A percentile compares a stretch with the other conserved stretches of the same genome.
Evolutionary conservation across 345 rosid genomes (phyloP).

Genomic region (Eucalyptus sp.): DNA sequence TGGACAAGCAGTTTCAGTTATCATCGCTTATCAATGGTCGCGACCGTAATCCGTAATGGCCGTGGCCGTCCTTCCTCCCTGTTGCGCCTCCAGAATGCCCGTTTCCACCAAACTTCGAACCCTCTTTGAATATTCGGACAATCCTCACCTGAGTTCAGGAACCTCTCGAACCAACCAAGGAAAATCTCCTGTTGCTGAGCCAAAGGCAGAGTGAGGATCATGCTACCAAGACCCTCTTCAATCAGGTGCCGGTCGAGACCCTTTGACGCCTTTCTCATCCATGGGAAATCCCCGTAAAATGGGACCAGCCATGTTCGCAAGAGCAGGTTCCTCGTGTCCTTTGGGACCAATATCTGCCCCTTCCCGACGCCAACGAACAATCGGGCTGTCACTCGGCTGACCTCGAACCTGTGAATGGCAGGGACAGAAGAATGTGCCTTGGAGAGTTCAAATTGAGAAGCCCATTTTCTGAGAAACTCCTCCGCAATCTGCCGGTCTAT

Average conservation of each 20-base stretch:
- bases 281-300: conserved; percentile 86
- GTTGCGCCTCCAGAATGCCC: conserved; percentile 79
- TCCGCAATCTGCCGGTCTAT: conserved; percentile 91
- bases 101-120: conserved; percentile 96
- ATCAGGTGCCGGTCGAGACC: conserved; percentile 86
- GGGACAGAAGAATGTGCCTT: conserved; percentile 66
- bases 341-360: conserved; percentile 79
- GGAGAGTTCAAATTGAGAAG: conserved; percentile 76
- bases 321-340: conserved; percentile 68
- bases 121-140: conserved; percentile 96
- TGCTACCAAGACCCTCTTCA: conserved; percentile 93
- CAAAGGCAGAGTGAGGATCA: conserved; percentile 84
- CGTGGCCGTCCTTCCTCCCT: conserved; percentile 46
- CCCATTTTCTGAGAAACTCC: conserved; percentile 81
- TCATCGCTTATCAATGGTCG: not conserved
- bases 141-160: conserved; percentile 84
- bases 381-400: conserved; percentile 87
- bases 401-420: conserved; percentile 69
- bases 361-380: conserved; percentile 91
- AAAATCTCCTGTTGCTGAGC: conserved; percentile 90
- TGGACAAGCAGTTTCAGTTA: not conserved
- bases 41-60: conserved; percentile 28
- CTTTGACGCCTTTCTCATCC: conserved; percentile 93
- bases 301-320: conserved; percentile 89
- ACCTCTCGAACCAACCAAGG: conserved; percentile 88